These are phyloP conservation scores for Angomonas deanei DNA, from an alignment of 208 protist species.

Conservation along the genomic window DNA sequence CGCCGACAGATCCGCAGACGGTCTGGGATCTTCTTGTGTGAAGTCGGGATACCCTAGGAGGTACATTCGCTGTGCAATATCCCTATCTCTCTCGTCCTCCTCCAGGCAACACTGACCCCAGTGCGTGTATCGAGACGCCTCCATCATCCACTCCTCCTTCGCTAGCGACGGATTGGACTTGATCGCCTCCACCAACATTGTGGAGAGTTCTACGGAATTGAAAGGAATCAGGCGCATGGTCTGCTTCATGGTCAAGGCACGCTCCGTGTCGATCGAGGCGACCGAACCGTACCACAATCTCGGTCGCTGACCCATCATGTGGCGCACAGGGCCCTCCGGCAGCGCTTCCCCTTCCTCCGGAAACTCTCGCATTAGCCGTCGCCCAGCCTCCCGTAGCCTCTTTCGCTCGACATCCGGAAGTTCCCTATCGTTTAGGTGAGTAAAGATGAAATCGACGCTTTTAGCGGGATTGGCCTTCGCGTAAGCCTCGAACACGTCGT, in stretches of 20 bases:
- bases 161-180: neutral
- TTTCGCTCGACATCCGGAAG: neutral
- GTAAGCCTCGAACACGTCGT: conserved; percentile 9
- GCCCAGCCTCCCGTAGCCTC: neutral
- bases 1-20: neutral
- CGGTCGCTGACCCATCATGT: no score
- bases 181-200: neutral
- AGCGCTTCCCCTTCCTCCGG: neutral
- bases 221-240: neutral
- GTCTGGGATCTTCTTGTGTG: conserved; percentile 15
- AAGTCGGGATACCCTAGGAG: conserved; percentile 16
- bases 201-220: neutral
- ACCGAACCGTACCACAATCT: neutral
- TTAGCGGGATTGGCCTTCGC: no score
- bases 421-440: no score
- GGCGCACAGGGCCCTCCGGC: no score
- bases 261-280: neutral
- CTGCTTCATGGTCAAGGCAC: neutral
- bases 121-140: neutral
- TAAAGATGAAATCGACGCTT: no score
- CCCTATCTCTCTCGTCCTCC: neutral
- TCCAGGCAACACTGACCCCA: no score
- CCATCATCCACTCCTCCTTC: neutral
- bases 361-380: neutral
- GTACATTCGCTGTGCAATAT: neutral